A percentile compares a stretch with the other conserved stretches of the same genome.
Conservation (phyloP, 768 basidiomycete species). For the Punctularia strigosozonata region DNA sequence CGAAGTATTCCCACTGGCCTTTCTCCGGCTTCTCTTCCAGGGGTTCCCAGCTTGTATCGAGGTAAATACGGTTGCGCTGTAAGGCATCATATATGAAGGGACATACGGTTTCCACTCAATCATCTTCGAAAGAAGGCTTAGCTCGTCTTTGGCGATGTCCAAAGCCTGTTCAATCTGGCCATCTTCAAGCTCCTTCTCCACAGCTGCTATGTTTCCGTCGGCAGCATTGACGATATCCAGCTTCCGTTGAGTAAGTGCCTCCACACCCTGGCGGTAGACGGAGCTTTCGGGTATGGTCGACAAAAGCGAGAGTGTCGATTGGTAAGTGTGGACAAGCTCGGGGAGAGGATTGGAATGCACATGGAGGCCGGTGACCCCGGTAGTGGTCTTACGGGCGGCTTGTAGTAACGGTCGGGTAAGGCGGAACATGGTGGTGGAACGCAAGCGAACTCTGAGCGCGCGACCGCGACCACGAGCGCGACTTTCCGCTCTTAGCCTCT, state of each 20-base stretch:
- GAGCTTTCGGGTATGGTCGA: conserved; percentile 66
- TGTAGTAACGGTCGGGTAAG: conserved; percentile 61
- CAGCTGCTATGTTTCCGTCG: conserved; percentile 50
- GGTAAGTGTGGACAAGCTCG: conserved; percentile 61
- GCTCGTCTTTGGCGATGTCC: conserved; percentile 73
- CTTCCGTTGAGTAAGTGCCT: conserved; percentile 75
- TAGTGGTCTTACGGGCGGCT: conserved; percentile 59
- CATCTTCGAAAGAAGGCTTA: conserved; percentile 69
- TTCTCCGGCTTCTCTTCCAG: conserved; percentile 69
- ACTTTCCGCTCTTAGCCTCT: too few species aligned
- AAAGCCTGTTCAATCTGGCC: conserved; percentile 84
- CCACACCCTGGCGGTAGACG: conserved; percentile 82
- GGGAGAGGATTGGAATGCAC: conserved; percentile 83
- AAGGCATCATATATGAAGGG: conserved; percentile 2
- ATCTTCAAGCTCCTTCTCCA: conserved; percentile 68
- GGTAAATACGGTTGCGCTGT: conserved; percentile 5
- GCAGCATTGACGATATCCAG: conserved; percentile 61
- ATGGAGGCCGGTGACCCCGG: conserved; percentile 74
- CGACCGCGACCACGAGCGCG: background rate
- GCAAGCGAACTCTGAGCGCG: conserved; percentile 4
- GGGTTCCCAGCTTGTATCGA: conserved; percentile 66
- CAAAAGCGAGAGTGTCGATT: conserved; percentile 61
- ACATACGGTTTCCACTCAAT: conserved; percentile 95
- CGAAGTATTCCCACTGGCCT: conserved; percentile 85
- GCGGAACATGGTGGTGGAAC: conserved; percentile 52